Evolutionary conservation across 2,329 filamentous ascomycete genomes (phyloP).

Genomic region (Cercospora sp.): DNA sequence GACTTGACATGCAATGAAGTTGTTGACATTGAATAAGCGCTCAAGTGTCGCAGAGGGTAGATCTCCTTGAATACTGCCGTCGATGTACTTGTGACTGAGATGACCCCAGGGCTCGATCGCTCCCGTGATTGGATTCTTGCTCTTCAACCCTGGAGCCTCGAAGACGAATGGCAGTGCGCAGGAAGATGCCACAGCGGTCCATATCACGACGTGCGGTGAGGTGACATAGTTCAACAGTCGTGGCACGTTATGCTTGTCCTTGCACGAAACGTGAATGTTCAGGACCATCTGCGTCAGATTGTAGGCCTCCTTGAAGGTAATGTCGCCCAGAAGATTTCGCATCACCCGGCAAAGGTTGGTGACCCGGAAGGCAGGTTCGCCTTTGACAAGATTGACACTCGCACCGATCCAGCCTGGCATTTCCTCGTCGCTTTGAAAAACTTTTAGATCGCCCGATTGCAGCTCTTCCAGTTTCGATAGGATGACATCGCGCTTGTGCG

Average conservation of each 20-base stretch:
- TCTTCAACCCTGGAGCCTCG: constrained; percentile 72
- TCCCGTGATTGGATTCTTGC: constrained; percentile 81
- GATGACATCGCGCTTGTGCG: constrained; percentile 25
- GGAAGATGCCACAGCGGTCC: constrained; percentile 94
- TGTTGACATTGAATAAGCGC: constrained; percentile 97
- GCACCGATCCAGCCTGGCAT: constrained; percentile 26
- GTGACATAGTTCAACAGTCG: constrained; percentile 89
- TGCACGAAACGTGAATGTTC: constrained; percentile 90
- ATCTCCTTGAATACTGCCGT: constrained; percentile 93
- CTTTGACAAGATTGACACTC: constrained; percentile 26
- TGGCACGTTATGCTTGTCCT: constrained; percentile 83
- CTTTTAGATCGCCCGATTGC: constrained; percentile 26
- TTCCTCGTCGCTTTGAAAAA: constrained; percentile 28
- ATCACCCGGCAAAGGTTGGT: constrained; percentile 78
- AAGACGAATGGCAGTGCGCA: constrained; percentile 91
- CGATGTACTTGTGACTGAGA: constrained; percentile 82
- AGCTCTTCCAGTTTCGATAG: constrained; percentile 27
- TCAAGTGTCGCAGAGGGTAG: constrained; percentile 85
- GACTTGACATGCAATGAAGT: constrained; percentile 96
- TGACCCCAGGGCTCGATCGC: constrained; percentile 78
- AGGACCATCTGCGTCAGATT: constrained; percentile 89
- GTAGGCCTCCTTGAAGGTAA: constrained; percentile 94
- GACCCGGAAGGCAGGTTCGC: constrained; percentile 59
- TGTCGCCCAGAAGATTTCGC: constrained; percentile 76
- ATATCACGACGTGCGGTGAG: constrained; percentile 90